Evolutionary conservation across 208 protist species (phyloP), one percentile per base, ranked within the genome.

Genomic region (Endotrypanum monterogeii): DNA sequence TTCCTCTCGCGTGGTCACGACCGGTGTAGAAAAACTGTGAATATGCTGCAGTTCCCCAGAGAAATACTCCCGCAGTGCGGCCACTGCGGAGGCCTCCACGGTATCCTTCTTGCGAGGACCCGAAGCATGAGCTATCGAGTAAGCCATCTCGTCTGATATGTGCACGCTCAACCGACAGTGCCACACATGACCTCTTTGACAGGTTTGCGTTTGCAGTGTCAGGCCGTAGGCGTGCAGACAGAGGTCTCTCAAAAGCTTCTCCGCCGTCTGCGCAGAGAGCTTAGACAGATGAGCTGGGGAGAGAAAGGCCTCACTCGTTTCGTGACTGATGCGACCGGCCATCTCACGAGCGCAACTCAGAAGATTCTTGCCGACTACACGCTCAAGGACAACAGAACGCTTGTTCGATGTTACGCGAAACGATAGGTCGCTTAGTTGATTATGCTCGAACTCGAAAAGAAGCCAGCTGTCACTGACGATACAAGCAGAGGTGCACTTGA

Each of bases 101-200:
- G 91, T 88, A 0, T 87, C 81, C 41, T 85, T 89, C 73, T 96
- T 91, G 2, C 83, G 81, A 3, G 35, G 46, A 7, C 68, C 69
- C 6, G 58, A 78, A 30, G 82, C 66, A 44, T 71, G 60, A 9
- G 65, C 78, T 39, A 96, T 66, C 37, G 70, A 80, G 60, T 81
- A 91, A 39, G 71, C 67, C 1, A 84, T 57, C 25, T 86, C 74
- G 0, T 75, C 76, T 54, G 66, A 80, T 25, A 95, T 35, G 14
- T 58, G 67, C 25, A 92, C 30, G 68, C 79, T 86, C 37, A 95
- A 28, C 37, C 79, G 79, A 63, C 87, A 92, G 63, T 90, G 82
- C 90, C 90, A 95, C 57, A 50, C 18, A 3, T 65, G 35, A 5
- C 86, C 69, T 20, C 75, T 74, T 25, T 62, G 48, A 57, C 28